These are phyloP conservation scores for Fusarium sp. DNA, from an alignment of 2,329 filamentous ascomycete genomes.

Conservation along the genomic window DNA sequence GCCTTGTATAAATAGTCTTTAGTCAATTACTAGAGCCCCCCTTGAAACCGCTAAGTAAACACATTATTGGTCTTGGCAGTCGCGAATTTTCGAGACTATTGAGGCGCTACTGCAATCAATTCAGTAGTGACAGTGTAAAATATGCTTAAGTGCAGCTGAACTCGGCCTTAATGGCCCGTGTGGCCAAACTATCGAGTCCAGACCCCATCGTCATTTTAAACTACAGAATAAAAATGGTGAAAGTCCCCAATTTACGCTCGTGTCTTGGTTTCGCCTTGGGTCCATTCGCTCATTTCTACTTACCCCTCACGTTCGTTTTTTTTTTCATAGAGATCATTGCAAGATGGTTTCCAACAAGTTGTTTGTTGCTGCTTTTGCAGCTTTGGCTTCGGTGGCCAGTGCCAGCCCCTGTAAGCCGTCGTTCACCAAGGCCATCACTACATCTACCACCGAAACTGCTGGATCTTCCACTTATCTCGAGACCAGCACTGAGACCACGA, in stretches of 20 bases:
- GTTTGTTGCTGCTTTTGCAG: not conserved
- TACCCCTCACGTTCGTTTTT: not conserved
- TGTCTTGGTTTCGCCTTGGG: no score
- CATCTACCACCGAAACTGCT: not conserved
- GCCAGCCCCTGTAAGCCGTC: not conserved
- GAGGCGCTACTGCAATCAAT: not conserved
- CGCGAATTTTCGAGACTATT: not conserved
- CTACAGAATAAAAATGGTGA: not conserved
- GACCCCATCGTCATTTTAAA: not conserved
- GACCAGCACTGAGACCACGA: not conserved
- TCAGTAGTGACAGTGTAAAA: not conserved
- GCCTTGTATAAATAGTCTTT: no score
- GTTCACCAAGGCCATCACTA: not conserved
- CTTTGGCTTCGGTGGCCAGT: not conserved
- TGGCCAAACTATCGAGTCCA: not conserved
- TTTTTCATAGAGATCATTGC: not conserved
- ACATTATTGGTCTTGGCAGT: rapidly evolving
- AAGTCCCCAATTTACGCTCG: not conserved
- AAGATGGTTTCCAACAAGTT: not conserved
- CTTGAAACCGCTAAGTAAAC: not conserved
- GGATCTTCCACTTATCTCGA: not conserved
- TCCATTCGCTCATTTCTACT: not conserved
- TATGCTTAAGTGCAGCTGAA: not conserved
- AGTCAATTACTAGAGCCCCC: rapidly evolving
- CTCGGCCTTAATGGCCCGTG: not conserved